These are phyloP conservation scores for Gossypium schwendimanii DNA, from an alignment of 441 rosid genomes.

Conservation along the genomic window DNA sequence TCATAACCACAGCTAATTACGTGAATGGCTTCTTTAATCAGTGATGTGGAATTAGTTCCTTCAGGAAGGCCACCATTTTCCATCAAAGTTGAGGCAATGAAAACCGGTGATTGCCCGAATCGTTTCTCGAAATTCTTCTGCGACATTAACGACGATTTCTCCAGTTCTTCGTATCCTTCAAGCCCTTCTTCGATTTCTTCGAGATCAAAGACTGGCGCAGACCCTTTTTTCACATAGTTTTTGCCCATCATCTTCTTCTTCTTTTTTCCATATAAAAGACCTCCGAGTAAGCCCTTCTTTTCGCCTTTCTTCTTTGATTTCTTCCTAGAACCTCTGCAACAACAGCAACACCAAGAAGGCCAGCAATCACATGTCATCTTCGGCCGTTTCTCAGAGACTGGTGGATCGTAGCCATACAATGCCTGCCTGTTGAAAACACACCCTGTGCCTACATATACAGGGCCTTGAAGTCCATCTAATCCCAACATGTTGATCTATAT, in stretches of 20 bases:
- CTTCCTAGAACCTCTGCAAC: slow-evolving; percentile 76
- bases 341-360: slow-evolving; percentile 85
- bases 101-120: slow-evolving; percentile 78
- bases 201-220: slow-evolving; percentile 49
- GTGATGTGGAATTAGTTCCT: slow-evolving; percentile 52
- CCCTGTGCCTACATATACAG: slow-evolving; percentile 65
- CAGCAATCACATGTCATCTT: slow-evolving; percentile 91
- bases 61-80: slow-evolving; percentile 90
- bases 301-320: slow-evolving; percentile 53
- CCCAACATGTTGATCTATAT: slow-evolving; percentile 84
- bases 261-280: slow-evolving; percentile 29
- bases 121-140: slow-evolving; percentile 83
- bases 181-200: slow-evolving; percentile 87
- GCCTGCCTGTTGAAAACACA: slow-evolving; percentile 67
- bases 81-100: slow-evolving; percentile 75
- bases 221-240: slow-evolving; percentile 56
- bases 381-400: slow-evolving; percentile 59
- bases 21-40: slow-evolving; percentile 86
- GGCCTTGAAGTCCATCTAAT: slow-evolving; percentile 78
- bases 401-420: slow-evolving; percentile 59
- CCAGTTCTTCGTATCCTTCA: slow-evolving; percentile 45
- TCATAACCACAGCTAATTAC: slow-evolving; percentile 84
- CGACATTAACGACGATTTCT: slow-evolving; percentile 78
- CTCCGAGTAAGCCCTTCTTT: slow-evolving; percentile 40
- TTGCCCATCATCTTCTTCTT: slow-evolving; percentile 60